phyloP scores from a whole-genome alignment of 2,329 filamentous ascomycete genomes.

The Microdochium nivale region DNA sequence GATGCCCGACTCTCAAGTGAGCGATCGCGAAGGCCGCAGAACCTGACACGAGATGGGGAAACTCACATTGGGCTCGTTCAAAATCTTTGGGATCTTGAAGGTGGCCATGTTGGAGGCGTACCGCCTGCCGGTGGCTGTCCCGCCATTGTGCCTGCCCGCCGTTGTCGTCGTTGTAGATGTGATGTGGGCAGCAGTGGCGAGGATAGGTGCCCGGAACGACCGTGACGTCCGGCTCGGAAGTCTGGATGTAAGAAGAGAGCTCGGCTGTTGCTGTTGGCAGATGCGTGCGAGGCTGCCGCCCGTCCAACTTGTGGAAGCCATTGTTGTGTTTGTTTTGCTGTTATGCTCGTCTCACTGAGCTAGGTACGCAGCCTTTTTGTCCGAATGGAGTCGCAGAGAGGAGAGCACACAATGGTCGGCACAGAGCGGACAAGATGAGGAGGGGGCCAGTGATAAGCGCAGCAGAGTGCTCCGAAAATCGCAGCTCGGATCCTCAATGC shows the following conservation, averaged over 20 bases:
- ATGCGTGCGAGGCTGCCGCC: background rate
- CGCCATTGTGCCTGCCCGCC: conserved; percentile 1
- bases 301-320: background rate
- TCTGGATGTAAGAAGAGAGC: background rate
- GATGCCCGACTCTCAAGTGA: background rate
- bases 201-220: conserved; percentile 1
- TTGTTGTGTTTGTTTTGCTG: background rate
- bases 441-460: too few species aligned
- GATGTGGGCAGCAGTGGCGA: background rate
- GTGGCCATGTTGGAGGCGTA: conserved; percentile 51
- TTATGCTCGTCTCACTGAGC: background rate
- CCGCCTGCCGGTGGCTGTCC: background rate
- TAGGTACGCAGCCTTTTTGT: background rate
- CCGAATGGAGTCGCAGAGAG: too few species aligned
- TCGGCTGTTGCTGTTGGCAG: background rate
- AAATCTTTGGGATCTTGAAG: conserved; percentile 80
- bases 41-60: background rate
- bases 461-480: background rate
- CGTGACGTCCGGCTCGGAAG: conserved; percentile 3
- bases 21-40: background rate
- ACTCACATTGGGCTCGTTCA: conserved; percentile 93
- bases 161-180: conserved; percentile 8
- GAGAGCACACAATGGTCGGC: too few species aligned
- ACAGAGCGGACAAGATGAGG: too few species aligned
- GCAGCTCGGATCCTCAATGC: background rate